Percentiles rank a stretch among this genome's conserved stretches.
Conservation (phyloP, 1,139 yeast species). For the Tardiomyces blankii region DNA sequence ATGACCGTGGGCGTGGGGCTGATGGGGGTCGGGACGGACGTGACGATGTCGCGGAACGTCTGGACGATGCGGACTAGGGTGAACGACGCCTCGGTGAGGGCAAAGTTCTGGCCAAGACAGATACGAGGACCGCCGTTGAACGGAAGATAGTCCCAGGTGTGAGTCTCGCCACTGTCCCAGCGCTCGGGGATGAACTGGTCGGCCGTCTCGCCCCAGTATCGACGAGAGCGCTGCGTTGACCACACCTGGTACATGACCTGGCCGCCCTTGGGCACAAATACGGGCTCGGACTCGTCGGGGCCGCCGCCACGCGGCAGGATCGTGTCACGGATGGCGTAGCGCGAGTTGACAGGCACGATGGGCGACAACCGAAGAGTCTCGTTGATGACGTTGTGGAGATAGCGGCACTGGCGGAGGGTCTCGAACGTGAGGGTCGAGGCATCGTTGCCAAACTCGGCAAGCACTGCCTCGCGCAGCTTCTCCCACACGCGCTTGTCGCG, state of each 20-base stretch:
- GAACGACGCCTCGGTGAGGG: constrained; percentile 45
- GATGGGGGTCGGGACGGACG: background rate
- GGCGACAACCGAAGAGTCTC: constrained; percentile 20
- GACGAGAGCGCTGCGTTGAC: constrained; percentile 41
- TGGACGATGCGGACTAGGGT: constrained; percentile 34
- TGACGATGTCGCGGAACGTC: constrained; percentile 8
- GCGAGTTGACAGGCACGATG: constrained; percentile 20
- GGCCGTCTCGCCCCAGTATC: constrained; percentile 42
- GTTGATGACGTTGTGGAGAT: constrained; percentile 21
- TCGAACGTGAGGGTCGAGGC: constrained; percentile 30
- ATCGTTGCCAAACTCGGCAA: constrained; percentile 15
- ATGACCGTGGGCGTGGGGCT: background rate
- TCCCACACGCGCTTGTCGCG: constrained; percentile 31
- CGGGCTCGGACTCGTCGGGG: constrained; percentile 31
- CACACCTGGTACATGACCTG: constrained; percentile 50
- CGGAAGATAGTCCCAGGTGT: constrained; percentile 25
- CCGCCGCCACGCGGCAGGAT: constrained; percentile 44
- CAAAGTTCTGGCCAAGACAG: constrained; percentile 50
- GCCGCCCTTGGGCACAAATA: constrained; percentile 40
- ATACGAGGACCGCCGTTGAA: constrained; percentile 53
- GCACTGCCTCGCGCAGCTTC: constrained; percentile 31
- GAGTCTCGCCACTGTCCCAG: constrained; percentile 31
- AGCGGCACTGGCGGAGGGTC: constrained; percentile 36
- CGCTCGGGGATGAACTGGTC: constrained; percentile 41
- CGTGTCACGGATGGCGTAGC: constrained; percentile 24